Evolutionary conservation across 208 protist genomes (phyloP), one percentile per base, ranked within the genome.

Genomic region (Crithidia brevicula): DNA sequence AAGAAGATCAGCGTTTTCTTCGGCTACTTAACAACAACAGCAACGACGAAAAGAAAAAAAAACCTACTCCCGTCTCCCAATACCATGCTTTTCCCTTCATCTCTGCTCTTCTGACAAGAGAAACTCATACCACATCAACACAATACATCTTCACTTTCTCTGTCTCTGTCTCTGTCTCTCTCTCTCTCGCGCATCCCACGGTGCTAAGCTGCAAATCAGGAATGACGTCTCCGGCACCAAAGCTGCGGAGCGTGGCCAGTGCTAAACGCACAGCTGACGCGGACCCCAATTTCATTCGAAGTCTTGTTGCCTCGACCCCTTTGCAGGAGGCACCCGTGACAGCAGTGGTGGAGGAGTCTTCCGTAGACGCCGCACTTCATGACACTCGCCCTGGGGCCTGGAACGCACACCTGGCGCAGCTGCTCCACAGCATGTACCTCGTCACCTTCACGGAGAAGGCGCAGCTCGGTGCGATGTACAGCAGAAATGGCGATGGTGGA

Each of bases 361-460:
- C 45, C 0, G 15, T 0, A 7, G 13, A 4, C 22, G 31, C 36
- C 0, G 23, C 20, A 1, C 15, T 59, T 20, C 11, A 22, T 4
- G 18, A 40, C 36, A 40, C 36, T 40, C 36, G 36, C 47, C 18
- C 42, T 16, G 63, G 5, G 23, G 46, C 25, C 40, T 85, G 47
- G 57, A 67, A 42, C 34, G 30, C 70, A 6, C 77, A 76, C 31
- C 67, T 95, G 20, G 78, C 91, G 11, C 71, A 67, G 16, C 65
- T 89, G 46, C 49, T 92, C 30, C 91, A 94, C 66, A 79, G 77
- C 66, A 67, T 80, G 45, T 88, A 81, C 46, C 72, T 94, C 4
- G 74, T 96, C n/a, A 88, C 86, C 5, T 78, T 88, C 46, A 81
- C 81, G 0, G 75, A 82, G 60, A 83, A 86, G 54, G 91, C 91